Percentiles rank a stretch among this genome's conserved stretches.
Evolutionary conservation across 768 basidiomycete genomes (phyloP).

Genomic region (Mycena filopes): DNA sequence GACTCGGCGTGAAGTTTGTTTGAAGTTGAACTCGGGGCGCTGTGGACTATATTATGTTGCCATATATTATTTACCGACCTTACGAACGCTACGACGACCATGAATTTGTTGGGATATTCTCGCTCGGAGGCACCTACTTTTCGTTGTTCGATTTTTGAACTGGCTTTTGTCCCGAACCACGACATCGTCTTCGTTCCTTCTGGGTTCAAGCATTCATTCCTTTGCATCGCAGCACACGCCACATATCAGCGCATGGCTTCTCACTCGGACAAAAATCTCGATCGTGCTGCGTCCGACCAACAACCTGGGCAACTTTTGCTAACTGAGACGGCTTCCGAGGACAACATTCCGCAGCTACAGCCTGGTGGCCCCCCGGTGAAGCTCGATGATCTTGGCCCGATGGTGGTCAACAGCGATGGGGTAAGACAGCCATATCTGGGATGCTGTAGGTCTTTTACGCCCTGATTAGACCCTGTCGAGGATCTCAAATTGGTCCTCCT

Average conservation of each 20-base stretch:
- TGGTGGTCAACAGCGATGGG: slow-evolving; percentile 77
- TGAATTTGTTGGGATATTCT: too few relatives aligned
- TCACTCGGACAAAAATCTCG: background rate
- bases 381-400: slow-evolving; percentile 70
- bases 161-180: background rate
- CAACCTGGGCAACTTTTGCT: slow-evolving; percentile 9
- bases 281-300: background rate
- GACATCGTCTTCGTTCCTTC: background rate
- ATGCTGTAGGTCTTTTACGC: background rate
- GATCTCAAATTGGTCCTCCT: slow-evolving; percentile 71
- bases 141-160: too few relatives aligned
- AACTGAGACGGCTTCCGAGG: slow-evolving; percentile 15
- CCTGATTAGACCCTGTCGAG: slow-evolving; percentile 66
- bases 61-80: background rate
- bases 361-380: slow-evolving; percentile 49
- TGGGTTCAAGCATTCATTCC: background rate
- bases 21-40: slow-evolving; percentile 5
- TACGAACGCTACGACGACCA: background rate
- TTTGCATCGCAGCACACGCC: background rate
- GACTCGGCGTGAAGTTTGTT: slow-evolving; percentile 25
- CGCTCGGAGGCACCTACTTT: too few relatives aligned
- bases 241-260: background rate
- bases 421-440: slow-evolving; percentile 47
- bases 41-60: background rate
- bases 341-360: slow-evolving; percentile 14